Conservation (phyloP, 2,329 filamentous ascomycete species). For the Rhytidhysteron rufulum region DNA sequence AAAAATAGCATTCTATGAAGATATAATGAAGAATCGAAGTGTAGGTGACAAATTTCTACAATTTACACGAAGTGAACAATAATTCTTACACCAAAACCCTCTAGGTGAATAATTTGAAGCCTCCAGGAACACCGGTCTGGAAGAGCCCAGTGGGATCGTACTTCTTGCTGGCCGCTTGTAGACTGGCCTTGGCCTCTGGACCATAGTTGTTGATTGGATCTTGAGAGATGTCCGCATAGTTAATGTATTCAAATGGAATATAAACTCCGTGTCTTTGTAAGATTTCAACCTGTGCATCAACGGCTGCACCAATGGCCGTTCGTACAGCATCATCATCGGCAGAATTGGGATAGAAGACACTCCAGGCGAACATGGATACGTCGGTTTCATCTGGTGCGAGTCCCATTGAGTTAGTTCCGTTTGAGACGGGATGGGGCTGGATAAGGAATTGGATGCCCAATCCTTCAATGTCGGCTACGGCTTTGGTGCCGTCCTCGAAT, state of each 20-base stretch:
- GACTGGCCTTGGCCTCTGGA: background rate
- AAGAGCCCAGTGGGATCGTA: background rate
- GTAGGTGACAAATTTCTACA: too few relatives aligned
- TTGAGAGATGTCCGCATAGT: background rate
- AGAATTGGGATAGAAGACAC: background rate
- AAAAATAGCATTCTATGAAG: too few relatives aligned
- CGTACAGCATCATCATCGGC: background rate
- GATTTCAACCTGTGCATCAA: background rate
- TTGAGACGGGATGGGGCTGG: background rate
- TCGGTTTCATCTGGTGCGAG: background rate
- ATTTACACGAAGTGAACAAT: too few relatives aligned
- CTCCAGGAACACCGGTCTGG: conserved; percentile 56
- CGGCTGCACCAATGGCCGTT: background rate
- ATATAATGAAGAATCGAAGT: too few relatives aligned
- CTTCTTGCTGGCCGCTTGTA: background rate
- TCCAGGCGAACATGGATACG: background rate
- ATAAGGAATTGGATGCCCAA: too few relatives aligned
- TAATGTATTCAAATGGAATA: background rate
- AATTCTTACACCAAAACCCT: too few relatives aligned
- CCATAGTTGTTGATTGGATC: background rate
- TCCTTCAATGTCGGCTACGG: too few relatives aligned
- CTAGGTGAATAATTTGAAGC: conserved; percentile 74
- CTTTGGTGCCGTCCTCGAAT: too few relatives aligned
- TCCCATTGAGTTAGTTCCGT: background rate
- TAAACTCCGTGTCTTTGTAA: background rate